A percentile compares a stretch with the other conserved stretches of the same genome.
Evolutionary conservation across 805 yeast species (phyloP).

Genomic region (Starmerella tilneyi): DNA sequence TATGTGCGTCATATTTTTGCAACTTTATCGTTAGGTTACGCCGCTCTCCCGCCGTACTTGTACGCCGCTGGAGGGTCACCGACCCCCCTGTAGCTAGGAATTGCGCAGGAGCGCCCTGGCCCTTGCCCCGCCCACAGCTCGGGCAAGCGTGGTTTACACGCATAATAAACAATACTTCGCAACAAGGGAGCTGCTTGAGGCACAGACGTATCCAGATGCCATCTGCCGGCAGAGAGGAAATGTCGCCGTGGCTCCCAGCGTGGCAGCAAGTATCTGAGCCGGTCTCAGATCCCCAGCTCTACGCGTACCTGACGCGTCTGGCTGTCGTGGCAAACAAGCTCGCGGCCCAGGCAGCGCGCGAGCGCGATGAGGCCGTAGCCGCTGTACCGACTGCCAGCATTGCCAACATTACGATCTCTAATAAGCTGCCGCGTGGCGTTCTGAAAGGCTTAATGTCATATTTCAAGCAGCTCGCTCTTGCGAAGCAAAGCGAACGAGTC

Average conservation of each 20-base stretch:
- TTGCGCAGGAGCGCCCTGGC: too few species aligned
- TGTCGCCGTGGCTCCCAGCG: conserved; percentile 4
- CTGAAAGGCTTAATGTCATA: conserved; percentile 30
- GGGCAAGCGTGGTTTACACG: conserved; percentile 3
- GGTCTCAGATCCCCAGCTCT: conserved; percentile 31
- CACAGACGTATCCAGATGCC: not conserved
- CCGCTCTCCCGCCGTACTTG: too few species aligned
- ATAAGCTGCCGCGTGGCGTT: conserved; percentile 27
- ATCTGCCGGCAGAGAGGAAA: not conserved
- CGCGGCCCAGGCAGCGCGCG: conserved; percentile 3
- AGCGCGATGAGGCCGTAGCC: conserved; percentile 2
- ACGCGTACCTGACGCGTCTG: conserved; percentile 45
- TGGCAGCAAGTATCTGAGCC: conserved; percentile 15
- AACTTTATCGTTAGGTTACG: too few species aligned
- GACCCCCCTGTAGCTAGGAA: too few species aligned
- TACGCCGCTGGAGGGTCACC: too few species aligned
- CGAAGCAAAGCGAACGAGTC: conserved; percentile 14
- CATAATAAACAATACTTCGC: conserved; percentile 1
- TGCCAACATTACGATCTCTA: not conserved
- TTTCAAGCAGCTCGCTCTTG: conserved; percentile 28
- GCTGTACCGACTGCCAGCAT: too few species aligned
- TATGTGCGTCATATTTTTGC: too few species aligned
- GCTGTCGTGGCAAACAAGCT: conserved; percentile 49
- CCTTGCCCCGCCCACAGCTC: not conserved
- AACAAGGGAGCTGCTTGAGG: not conserved